Percentiles rank a stretch among this genome's conserved stretches.
Conservation (phyloP, 345 rosid genomes). For the Linum lewisii region DNA sequence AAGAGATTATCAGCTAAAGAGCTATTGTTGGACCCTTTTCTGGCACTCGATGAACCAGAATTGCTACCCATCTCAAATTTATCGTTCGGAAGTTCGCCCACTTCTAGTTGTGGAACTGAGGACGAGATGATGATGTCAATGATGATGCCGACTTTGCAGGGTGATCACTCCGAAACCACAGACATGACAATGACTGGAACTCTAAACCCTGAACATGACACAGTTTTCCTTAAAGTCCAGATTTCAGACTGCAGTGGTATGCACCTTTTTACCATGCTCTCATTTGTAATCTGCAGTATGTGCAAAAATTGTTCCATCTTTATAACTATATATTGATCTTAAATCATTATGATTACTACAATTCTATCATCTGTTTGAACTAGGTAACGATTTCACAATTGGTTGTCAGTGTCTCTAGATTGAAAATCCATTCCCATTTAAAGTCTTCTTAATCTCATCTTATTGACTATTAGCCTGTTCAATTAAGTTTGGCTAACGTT, state of each 20-base stretch:
- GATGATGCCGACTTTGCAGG: conserved; percentile 18
- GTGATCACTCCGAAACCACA: conserved; percentile 33
- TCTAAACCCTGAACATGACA: conserved; percentile 62
- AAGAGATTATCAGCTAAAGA: conserved; percentile 69
- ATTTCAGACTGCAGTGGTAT: conserved; percentile 65
- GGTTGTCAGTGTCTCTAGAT: no score
- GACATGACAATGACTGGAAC: conserved; percentile 77
- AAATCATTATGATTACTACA: no score
- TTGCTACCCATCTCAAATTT: conserved; percentile 18
- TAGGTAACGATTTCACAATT: no score
- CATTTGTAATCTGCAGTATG: no score
- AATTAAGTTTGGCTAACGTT: no score
- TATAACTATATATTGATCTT: no score
- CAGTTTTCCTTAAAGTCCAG: conserved; percentile 80
- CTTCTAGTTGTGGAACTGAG: conserved; percentile 16
- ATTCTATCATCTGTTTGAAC: no score
- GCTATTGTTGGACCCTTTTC: conserved; percentile 64
- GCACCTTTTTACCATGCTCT: no score
- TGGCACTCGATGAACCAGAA: conserved; percentile 33
- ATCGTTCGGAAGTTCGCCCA: conserved; percentile 23
- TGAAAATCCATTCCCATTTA: no score
- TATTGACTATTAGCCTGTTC: no score
- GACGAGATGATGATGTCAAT: conserved; percentile 19
- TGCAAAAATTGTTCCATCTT: no score
- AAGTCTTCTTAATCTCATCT: no score